Evolutionary conservation across 192 early-diverging fungal genomes (phyloP).

Genomic region (Mortierella claussenii): DNA sequence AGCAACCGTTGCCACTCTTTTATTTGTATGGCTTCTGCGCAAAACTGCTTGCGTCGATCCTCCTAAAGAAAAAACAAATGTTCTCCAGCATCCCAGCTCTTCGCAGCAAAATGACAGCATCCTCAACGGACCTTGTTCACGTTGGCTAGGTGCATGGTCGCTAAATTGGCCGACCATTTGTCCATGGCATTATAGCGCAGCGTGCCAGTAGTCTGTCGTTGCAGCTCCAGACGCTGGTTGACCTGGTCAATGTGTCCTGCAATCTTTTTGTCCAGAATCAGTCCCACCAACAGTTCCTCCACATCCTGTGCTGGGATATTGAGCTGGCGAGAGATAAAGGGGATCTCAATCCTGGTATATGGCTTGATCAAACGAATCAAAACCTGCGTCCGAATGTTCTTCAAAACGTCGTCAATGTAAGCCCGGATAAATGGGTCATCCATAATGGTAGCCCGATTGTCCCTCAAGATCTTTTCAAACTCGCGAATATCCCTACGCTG

Average conservation of each 20-base stretch:
- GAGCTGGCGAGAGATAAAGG: constrained; percentile 83
- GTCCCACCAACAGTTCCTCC: constrained; percentile 84
- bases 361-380: constrained; percentile 86
- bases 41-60: no score
- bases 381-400: constrained; percentile 93
- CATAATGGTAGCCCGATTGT: constrained; percentile 81
- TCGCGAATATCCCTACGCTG: constrained; percentile 87
- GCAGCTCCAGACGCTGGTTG: constrained; percentile 77
- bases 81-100: no score
- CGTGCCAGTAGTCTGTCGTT: constrained; percentile 69
- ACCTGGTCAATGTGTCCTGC: constrained; percentile 92
- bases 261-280: constrained; percentile 92
- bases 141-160: constrained; percentile 68
- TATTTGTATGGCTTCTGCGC: no score
- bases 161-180: constrained; percentile 76
- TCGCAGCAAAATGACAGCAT: no score
- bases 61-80: no score
- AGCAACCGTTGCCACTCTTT: no score
- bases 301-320: constrained; percentile 81
- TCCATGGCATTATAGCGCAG: constrained; percentile 74
- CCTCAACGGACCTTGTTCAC: constrained; percentile 62
- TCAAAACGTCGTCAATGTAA: constrained; percentile 92
- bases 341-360: constrained; percentile 91
- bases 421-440: constrained; percentile 89
- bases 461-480: constrained; percentile 88